Evolutionary conservation across 148 eudicot genomes (phyloP).

Genomic region (Silene latifolia): DNA sequence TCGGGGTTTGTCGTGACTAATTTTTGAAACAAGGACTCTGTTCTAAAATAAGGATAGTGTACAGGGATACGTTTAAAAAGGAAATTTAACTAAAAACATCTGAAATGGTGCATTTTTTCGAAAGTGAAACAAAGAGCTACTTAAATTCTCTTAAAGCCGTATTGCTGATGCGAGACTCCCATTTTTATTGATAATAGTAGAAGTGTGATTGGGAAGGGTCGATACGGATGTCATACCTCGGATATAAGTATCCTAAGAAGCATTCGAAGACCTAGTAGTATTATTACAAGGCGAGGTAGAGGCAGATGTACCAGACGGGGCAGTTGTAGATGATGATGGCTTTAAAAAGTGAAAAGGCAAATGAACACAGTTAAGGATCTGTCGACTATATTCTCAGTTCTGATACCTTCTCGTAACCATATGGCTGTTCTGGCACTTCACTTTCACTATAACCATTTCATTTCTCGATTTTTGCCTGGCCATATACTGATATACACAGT

Average conservation of each 20-base stretch:
- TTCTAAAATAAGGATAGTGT: neutral
- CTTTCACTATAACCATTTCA: neutral
- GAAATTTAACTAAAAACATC: neutral
- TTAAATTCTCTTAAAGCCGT: neutral
- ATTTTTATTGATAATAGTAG: neutral
- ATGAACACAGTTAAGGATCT: neutral
- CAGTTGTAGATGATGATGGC: too few species aligned
- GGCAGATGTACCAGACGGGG: too few species aligned
- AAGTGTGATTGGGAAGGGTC: neutral
- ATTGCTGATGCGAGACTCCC: neutral
- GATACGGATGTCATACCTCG: neutral
- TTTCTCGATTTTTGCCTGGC: neutral
- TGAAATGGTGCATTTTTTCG: neutral
- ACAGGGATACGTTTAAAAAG: neutral
- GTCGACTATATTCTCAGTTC: neutral
- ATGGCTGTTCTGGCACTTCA: neutral
- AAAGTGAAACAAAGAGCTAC: neutral
- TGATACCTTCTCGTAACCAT: neutral
- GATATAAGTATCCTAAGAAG: neutral
- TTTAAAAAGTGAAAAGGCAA: neutral
- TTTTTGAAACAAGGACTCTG: neutral
- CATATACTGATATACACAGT: neutral
- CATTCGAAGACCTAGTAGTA: too few species aligned
- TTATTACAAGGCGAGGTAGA: too few species aligned
- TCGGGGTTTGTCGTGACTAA: neutral